Conservation (phyloP, 768 basidiomycete genomes). For the Chalciporus piperatus region DNA sequence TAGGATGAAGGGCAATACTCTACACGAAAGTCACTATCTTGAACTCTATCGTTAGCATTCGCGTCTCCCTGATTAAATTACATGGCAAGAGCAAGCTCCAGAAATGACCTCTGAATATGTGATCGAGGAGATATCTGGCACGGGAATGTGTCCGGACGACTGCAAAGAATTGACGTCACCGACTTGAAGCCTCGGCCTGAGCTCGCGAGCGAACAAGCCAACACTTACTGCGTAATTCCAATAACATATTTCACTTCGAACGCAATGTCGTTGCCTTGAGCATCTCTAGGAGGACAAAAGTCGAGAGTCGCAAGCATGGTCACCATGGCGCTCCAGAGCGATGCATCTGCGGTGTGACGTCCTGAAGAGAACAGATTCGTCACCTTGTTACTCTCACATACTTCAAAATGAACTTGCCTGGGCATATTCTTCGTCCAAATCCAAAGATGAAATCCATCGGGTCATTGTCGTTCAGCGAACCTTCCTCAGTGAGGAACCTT, state of each 20-base stretch:
- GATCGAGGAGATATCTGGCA: conserved; percentile 5
- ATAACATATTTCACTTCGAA: conserved; percentile 4
- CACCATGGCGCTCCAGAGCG: conserved; percentile 5
- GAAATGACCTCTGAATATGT: conserved; percentile 1
- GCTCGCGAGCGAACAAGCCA: not conserved
- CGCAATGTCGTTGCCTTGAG: not conserved
- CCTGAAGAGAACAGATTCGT: not conserved
- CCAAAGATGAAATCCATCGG: conserved; percentile 10
- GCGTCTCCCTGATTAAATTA: too few relatives aligned
- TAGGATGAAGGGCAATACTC: too few relatives aligned
- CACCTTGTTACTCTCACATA: too few relatives aligned
- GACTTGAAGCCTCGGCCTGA: too few relatives aligned
- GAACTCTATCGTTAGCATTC: too few relatives aligned
- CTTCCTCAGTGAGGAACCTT: conserved; percentile 11
- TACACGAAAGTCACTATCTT: too few relatives aligned
- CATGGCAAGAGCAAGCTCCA: not conserved
- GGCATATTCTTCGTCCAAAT: conserved; percentile 12
- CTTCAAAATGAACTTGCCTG: not conserved
- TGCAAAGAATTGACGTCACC: not conserved
- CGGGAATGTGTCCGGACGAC: conserved; percentile 8
- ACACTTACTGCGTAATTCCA: conserved; percentile 8
- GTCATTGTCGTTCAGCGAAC: conserved; percentile 5
- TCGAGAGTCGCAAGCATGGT: conserved; percentile 16
- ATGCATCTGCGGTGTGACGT: conserved; percentile 1
- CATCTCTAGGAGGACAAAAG: not conserved